phyloP scores from a whole-genome alignment of 129 eudicot species.

The Pulicaria dysenterica region DNA sequence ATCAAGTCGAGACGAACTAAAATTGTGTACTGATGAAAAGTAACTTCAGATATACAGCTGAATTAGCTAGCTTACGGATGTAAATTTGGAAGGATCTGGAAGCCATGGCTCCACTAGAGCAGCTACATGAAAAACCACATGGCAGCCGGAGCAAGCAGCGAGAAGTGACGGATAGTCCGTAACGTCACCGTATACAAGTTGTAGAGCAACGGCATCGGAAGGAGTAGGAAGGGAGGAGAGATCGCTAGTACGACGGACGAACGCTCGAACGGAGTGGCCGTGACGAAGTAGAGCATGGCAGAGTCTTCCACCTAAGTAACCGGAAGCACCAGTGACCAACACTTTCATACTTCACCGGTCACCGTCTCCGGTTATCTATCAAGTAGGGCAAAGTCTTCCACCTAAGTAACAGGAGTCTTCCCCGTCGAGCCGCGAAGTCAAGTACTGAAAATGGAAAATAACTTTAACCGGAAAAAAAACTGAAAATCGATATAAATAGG shows the following conservation, averaged over 20 bases:
- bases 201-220: constrained; percentile 42
- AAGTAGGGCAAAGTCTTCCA: too few relatives aligned
- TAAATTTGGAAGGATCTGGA: constrained; percentile 71
- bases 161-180: constrained; percentile 70
- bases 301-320: constrained; percentile 81
- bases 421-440: too few relatives aligned
- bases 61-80: constrained; percentile 43
- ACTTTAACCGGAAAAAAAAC: too few relatives aligned
- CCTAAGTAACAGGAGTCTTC: too few relatives aligned
- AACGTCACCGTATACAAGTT: constrained; percentile 70
- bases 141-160: constrained; percentile 72
- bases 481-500: too few relatives aligned
- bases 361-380: too few relatives aligned
- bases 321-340: constrained; percentile 87
- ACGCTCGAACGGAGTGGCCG: constrained; percentile 71
- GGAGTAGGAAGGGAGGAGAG: constrained; percentile 56
- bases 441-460: too few relatives aligned
- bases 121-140: constrained; percentile 65
- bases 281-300: constrained; percentile 58
- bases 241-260: constrained; percentile 76
- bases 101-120: constrained; percentile 95
- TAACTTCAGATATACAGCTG: background rate
- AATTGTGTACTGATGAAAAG: background rate
- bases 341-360: constrained; percentile 40
- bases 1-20: background rate